phyloP scores from a whole-genome alignment of 345 rosid genomes.

The Citrus mangshanensis region DNA sequence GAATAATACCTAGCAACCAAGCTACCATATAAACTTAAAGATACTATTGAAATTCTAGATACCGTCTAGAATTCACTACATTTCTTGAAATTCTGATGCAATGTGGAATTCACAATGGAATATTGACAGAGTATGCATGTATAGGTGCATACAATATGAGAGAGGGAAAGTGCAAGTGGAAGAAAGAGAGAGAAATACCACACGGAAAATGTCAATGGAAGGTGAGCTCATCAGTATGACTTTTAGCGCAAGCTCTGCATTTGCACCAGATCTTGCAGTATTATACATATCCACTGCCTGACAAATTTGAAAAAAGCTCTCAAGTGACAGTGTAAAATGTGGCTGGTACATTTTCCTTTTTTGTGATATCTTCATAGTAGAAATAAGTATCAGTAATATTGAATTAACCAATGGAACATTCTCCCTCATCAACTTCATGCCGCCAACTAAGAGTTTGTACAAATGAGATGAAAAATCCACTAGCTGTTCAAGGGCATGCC shows the following conservation, averaged over 20 bases:
- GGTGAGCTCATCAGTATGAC: conserved; percentile 71
- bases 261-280: conserved; percentile 29
- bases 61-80: background rate
- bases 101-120: background rate
- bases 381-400: conserved; percentile 45
- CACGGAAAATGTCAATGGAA: conserved; percentile 47
- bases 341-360: conserved; percentile 70
- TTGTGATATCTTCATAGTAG: conserved; percentile 67
- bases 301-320: conserved; percentile 57
- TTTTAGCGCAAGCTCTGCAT: conserved; percentile 57
- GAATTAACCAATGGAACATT: conserved; percentile 37
- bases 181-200: conserved; percentile 41
- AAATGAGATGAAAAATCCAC: conserved; percentile 63
- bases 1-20: background rate
- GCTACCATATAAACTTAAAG: background rate
- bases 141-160: background rate
- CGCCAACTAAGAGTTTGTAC: conserved; percentile 49
- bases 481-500: conserved; percentile 70
- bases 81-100: background rate
- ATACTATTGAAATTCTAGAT: background rate
- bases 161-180: background rate
- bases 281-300: conserved; percentile 35
- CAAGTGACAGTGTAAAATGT: conserved; percentile 63
- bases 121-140: background rate
- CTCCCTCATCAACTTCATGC: conserved; percentile 38